phyloP scores from a whole-genome alignment of 208 protist species.

The Angomonas ambiguus region DNA sequence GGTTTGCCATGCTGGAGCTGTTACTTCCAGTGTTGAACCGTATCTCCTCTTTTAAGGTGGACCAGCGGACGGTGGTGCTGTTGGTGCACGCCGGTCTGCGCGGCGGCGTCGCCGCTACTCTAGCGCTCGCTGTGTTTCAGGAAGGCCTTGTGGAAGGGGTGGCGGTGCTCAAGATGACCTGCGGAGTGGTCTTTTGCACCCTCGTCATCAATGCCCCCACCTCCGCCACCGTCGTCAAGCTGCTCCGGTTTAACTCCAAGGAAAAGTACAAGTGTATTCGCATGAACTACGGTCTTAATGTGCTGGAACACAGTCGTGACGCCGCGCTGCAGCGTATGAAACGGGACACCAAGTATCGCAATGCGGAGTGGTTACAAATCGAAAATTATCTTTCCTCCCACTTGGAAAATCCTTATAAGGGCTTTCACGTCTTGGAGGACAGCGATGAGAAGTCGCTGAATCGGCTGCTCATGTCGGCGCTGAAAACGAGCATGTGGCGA shows the following conservation, averaged over 20 bases:
- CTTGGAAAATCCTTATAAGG: constrained; percentile 42
- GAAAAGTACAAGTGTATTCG: constrained; percentile 43
- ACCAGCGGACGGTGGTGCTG: constrained; percentile 43
- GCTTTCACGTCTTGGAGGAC: constrained; percentile 27
- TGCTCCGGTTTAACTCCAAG: constrained; percentile 60
- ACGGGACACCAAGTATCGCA: constrained; percentile 61
- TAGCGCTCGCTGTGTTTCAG: constrained; percentile 67
- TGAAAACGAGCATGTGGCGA: constrained; percentile 64
- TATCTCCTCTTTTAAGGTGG: constrained; percentile 50
- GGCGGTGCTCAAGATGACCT: constrained; percentile 60
- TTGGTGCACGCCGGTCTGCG: constrained; percentile 71
- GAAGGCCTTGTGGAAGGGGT: constrained; percentile 46
- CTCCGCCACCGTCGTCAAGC: constrained; percentile 34
- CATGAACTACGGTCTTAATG: constrained; percentile 61
- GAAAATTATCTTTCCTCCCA: constrained; percentile 45
- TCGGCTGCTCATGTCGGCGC: constrained; percentile 67
- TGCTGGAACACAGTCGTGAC: constrained; percentile 30
- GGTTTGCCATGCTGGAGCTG: constrained; percentile 60
- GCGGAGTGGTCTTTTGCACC: constrained; percentile 71
- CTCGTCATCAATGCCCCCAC: constrained; percentile 74
- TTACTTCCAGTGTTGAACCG: constrained; percentile 68
- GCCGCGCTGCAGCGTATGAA: constrained; percentile 46
- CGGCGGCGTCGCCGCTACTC: constrained; percentile 71
- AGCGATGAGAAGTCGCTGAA: constrained; percentile 50
- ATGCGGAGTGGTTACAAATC: constrained; percentile 65